phyloP scores from a whole-genome alignment of 371 early-diverging fungal species.

The Nematocida parisii region DNA sequence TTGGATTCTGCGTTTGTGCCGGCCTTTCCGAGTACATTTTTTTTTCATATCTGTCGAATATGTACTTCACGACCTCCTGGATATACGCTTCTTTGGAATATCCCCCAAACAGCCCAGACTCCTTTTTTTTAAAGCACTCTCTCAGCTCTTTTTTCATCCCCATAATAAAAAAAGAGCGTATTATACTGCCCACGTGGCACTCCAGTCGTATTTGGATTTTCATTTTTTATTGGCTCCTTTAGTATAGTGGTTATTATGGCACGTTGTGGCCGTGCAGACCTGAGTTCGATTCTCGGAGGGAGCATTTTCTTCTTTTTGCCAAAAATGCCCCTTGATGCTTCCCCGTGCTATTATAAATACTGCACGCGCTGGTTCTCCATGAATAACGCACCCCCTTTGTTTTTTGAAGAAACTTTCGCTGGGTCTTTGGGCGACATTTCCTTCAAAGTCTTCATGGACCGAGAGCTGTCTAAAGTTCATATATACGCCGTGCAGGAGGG shows the following conservation, averaged over 20 bases:
- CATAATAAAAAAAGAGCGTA: conserved; percentile 3
- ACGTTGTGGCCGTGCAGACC: conserved; percentile 65
- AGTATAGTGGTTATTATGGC: conserved; percentile 64
- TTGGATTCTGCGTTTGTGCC: not conserved
- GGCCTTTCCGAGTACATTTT: not conserved
- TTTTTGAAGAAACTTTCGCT: conserved; percentile 33
- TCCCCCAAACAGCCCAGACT: conserved; percentile 38
- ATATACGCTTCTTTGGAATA: conserved; percentile 20
- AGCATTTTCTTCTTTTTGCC: conserved; percentile 50
- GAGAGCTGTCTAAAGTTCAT: conserved; percentile 23
- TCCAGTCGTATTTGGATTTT: not conserved
- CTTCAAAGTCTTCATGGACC: conserved; percentile 49
- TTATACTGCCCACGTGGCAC: not conserved
- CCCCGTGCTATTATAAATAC: conserved; percentile 8
- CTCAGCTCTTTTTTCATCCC: not conserved
- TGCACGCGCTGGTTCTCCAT: not conserved
- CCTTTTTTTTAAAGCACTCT: conserved; percentile 22
- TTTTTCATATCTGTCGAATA: conserved; percentile 4
- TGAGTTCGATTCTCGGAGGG: conserved; percentile 66
- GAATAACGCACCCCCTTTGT: conserved; percentile 33
- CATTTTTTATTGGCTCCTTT: conserved; percentile 56
- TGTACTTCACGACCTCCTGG: conserved; percentile 1
- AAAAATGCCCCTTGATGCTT: not conserved
- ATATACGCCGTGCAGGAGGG: conserved; percentile 23
- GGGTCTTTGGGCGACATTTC: not conserved